Base-by-base conservation (phyloP, 169 alveolate species). In the Babesia caballi region DNA sequence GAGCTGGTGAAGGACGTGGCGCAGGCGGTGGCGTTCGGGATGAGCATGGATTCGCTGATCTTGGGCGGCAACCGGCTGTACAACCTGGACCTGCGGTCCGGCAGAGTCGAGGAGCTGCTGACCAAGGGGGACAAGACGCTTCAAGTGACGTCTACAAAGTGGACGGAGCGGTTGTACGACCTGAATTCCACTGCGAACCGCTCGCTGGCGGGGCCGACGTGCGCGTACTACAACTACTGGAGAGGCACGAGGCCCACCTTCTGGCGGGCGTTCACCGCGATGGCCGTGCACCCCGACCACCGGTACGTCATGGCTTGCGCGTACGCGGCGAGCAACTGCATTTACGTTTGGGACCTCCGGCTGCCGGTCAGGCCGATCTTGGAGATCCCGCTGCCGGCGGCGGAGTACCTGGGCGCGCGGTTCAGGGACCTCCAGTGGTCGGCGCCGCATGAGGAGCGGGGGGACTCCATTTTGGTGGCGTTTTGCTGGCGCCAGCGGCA, bases 341-440 rank as follows among this genome's bases (percentile, higher is more conserved):
- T 89, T 0, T 88, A 74, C 44, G n/a, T 89, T n/a, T 84, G 87
- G 81, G 93, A 89, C 68, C 50, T 85, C 46, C 30, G 91, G 25
- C 66, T 66, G 40, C 91, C 90, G 33, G 46, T 50, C 56, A 77
- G 68, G 56, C 93, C 93, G 19, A 19, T 89, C 21, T 61, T 84
- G 56, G 82, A 77, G 23, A 82, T 89, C 28, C 93, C 93, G 25
- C 28, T 89, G n/a, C 82, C 89, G 9, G 54, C 87, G 1, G 54
- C 91, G 0, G 91, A 74, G 47, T 69, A 63, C 58, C 27, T 75
- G 25, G 78, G 86, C 3, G 63, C 89, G 0, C 35, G 90, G 44
- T 82, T 81, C 59, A 74, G 94, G 52, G 61, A 85, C 52, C 65
- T 89, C 23, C 74, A 58, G 54, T 89, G 94, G 94, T 54, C 72